Base-by-base conservation (phyloP, 768 basidiomycete species). In the Hirschioporus abietinus region DNA sequence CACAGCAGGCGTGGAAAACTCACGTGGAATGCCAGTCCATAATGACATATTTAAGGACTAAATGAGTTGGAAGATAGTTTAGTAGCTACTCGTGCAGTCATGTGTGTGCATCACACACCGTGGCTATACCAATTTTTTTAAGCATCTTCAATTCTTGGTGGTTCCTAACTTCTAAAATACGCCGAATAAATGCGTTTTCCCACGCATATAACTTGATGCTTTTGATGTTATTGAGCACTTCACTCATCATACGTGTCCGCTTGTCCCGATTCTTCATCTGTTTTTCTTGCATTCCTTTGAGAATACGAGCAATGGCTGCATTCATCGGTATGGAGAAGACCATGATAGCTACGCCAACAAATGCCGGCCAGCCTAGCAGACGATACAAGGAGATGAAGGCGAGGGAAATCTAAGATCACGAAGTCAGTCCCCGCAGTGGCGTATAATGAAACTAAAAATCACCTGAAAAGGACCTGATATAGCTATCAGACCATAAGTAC, bases 201-300 rank as follows among this genome's bases (percentile, higher is more conserved):
- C 96, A 99, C 1, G 92, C 93, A 76, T 96, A 96, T 4, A 95
- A 78, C 74, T 95, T 94, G 75, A 95, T 93, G 69, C 91, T 92
- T 73, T 91, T 90, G 72, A 99, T 97, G 73, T 96, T 98, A 66
- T 87, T 84, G 6, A 99, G 79, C n/a, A 98, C 81, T 77, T 98
- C 96, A 70, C 86, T 95, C 96, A 98, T 97, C 60, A 96, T 78
- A 58, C 89, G 80, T 8, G 92, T 93, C 35, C 93, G 84, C 70
- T 86, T 83, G 72, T 96, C 95, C 67, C 94, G 85, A 76, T 91
- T 93, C 76, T 94, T 95, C 96, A 98, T 98, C 75, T 98, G 95
- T 70, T 87, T 72, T 69, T 91, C 85, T 73, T 97, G 93, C 81
- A 96, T 86, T 52, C 75, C 80, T 74, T 93, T 93, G 63, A 92